Evolutionary conservation across 768 basidiomycete genomes (phyloP), one percentile per base, ranked within the genome.

Genomic region (Termitomyces sp.): DNA sequence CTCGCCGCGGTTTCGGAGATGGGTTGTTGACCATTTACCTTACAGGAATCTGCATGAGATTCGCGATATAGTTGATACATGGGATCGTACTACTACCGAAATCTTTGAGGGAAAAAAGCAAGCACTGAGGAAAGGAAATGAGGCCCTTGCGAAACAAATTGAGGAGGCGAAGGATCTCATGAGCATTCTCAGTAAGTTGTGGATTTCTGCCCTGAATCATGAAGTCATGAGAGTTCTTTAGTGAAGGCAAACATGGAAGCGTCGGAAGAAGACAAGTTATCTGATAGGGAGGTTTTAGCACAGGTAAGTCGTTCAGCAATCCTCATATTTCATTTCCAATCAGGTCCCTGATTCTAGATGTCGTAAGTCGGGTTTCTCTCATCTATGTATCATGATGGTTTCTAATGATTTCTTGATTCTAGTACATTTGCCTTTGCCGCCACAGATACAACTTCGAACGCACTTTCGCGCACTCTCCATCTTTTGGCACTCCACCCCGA

Each of bases 251-350:
- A 46, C 14, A 46, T 30, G 4, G 27, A 46, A 12, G 68, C 72
- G 3, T 62, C 66, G 2, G 68, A 67, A 5, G 59, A 63, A 26
- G 73, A 46, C 30, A 46, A 4, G 27, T 18, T 46, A 18, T 9
- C 18, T n/a, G 45, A 46, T 13, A 5, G 4, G 1, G 45, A 46
- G 30, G 45, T 46, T 10, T n/a, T 46, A 27, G 45, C 24, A 30
- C 45, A 46, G 18, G 45, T 46, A 30, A n/a, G 18, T 30, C 12
- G 10, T 33, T 18, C 10, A 18, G 13, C 36, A 18, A 30, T 30
- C 12, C 36, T 10, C 36, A 16, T 3, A 37, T 3, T 18, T 37
- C 12, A 10, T 33, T 18, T 33, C 32, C 33, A 32, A 48, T 8
- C 30, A 48, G 12, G 6, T 5, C 18, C 22, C 18, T 46, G 22